These are phyloP conservation scores for Hemisphaericaspora xylofermentans DNA, from an alignment of 1,139 yeast genomes.

Conservation along the genomic window DNA sequence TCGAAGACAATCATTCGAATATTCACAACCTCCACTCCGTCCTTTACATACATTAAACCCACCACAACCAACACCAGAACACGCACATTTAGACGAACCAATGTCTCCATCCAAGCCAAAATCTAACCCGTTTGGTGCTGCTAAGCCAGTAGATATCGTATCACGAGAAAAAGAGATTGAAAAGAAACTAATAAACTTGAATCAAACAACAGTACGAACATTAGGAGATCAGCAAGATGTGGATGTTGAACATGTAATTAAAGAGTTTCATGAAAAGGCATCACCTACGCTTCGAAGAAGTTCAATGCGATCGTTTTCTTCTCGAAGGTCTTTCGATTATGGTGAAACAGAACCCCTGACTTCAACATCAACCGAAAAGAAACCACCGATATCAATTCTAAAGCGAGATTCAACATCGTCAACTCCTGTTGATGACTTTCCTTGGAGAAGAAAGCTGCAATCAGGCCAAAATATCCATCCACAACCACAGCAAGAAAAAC, in stretches of 20 bases:
- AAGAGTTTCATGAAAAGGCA: slow-evolving; percentile 16
- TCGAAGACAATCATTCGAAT: slow-evolving; percentile 12
- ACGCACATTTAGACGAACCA: background rate
- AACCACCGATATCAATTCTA: slow-evolving; percentile 21
- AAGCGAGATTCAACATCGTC: slow-evolving; percentile 13
- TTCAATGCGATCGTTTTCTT: slow-evolving; percentile 12
- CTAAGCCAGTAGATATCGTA: slow-evolving; percentile 36
- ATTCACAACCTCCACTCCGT: slow-evolving; percentile 5
- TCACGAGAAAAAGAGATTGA: slow-evolving; percentile 44
- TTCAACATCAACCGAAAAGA: slow-evolving; percentile 13
- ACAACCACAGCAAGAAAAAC: background rate
- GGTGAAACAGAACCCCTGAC: background rate
- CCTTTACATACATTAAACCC: slow-evolving; percentile 1
- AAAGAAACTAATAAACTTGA: slow-evolving; percentile 47
- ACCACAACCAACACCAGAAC: slow-evolving; percentile 4
- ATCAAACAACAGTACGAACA: slow-evolving; percentile 59
- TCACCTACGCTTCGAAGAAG: slow-evolving; percentile 17
- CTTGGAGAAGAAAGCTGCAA: slow-evolving; percentile 1
- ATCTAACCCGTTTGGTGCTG: slow-evolving; percentile 1
- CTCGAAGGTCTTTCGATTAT: slow-evolving; percentile 16
- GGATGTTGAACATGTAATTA: slow-evolving; percentile 18
- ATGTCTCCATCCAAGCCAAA: background rate
- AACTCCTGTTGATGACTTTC: background rate
- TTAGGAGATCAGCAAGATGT: slow-evolving; percentile 31
- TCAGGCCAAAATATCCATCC: background rate